These are phyloP conservation scores for Gossypium turneri DNA, from an alignment of 345 rosid genomes.

Conservation along the genomic window DNA sequence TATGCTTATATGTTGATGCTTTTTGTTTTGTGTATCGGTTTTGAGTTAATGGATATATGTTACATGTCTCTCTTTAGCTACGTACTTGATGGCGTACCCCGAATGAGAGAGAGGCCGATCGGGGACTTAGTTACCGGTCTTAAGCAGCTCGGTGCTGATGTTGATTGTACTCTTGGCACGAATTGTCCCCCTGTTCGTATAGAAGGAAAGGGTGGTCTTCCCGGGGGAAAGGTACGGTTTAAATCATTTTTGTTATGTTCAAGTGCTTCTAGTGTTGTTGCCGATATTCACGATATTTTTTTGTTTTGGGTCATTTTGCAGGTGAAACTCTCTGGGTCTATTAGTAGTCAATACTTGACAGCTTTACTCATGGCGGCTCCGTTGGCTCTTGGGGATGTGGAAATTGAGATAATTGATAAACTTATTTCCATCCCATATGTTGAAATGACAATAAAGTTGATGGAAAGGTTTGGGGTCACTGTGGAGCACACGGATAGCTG, in stretches of 20 bases:
- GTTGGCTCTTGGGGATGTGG: conserved; percentile 84
- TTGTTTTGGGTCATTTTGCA: conserved; percentile 32
- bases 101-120: conserved; percentile 99
- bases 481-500: conserved; percentile 70
- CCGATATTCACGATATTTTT: conserved; percentile 11
- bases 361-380: conserved; percentile 98
- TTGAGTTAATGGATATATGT: not conserved
- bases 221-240: conserved; percentile 83
- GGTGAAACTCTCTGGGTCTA: conserved; percentile 94
- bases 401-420: conserved; percentile 85
- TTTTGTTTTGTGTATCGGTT: not conserved
- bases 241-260: not conserved
- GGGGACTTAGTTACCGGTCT: conserved; percentile 89
- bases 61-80: conserved; percentile 45
- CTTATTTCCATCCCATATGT: conserved; percentile 90
- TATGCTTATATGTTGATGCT: conserved; percentile 6
- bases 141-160: conserved; percentile 93
- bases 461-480: conserved; percentile 83
- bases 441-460: conserved; percentile 93
- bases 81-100: conserved; percentile 88
- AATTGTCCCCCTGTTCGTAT: conserved; percentile 88
- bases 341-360: conserved; percentile 95
- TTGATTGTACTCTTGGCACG: conserved; percentile 69
- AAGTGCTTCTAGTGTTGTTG: conserved; percentile 2
- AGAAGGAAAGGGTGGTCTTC: conserved; percentile 87